A percentile compares a stretch with the other conserved stretches of the same genome.
Conservation (phyloP, 164 flowering plant genomes). For the Piper longum region DNA sequence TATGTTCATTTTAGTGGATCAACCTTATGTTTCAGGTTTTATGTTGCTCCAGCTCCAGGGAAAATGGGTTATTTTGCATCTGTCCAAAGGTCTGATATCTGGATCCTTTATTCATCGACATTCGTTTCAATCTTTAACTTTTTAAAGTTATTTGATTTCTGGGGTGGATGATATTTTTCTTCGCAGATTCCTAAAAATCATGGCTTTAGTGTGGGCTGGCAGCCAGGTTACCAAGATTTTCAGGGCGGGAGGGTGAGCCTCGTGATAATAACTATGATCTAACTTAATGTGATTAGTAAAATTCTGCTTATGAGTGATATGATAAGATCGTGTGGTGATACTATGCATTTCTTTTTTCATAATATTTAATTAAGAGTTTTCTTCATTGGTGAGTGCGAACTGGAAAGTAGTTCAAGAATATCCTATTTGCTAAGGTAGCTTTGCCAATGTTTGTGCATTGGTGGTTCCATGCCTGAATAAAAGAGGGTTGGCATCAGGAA, state of each 20-base stretch:
- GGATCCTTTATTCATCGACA: neutral
- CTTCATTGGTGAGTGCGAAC: no score
- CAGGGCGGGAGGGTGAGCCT: constrained; percentile 66
- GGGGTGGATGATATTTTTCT: constrained; percentile 1
- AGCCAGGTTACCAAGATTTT: constrained; percentile 81
- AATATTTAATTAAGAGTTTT: no score
- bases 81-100: constrained; percentile 36
- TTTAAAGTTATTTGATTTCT: no score
- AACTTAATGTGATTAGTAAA: no score
- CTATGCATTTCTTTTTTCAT: no score
- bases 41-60: constrained; percentile 68
- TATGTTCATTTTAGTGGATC: neutral
- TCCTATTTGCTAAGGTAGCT: no score
- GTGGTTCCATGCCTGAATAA: no score
- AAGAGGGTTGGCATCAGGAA: no score
- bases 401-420: no score
- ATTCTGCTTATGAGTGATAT: no score
- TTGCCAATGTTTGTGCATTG: no score
- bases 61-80: constrained; percentile 67
- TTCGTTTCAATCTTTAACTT: neutral
- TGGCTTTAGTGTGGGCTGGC: constrained; percentile 95
- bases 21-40: constrained; percentile 35
- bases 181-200: constrained; percentile 66
- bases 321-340: no score
- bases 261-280: neutral